These are phyloP conservation scores for Rhododendron griersonianum DNA, from an alignment of 148 eudicot species.

Conservation along the genomic window DNA sequence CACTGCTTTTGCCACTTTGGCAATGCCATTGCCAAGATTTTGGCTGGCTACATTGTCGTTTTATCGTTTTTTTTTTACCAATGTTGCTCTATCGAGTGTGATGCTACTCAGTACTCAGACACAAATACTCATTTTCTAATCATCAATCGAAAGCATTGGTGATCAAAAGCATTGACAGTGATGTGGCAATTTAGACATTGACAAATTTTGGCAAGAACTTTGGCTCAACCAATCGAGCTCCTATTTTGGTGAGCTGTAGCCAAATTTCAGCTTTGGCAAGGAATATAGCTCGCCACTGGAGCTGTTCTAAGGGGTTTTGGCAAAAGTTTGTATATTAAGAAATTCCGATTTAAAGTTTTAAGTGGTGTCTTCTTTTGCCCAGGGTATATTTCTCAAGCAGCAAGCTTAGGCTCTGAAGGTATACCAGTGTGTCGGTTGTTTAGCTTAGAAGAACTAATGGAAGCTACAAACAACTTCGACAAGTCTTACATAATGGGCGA, in stretches of 20 bases:
- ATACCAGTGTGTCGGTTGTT: slow-evolving; percentile 44
- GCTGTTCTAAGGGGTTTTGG: background rate
- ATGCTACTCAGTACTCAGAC: background rate
- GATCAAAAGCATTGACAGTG: background rate
- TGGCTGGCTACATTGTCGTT: background rate
- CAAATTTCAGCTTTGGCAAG: background rate
- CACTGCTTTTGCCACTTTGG: background rate
- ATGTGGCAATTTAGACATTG: background rate
- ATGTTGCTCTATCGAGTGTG: background rate
- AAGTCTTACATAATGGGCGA: slow-evolving; percentile 47
- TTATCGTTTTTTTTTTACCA: background rate
- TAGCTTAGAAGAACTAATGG: slow-evolving; percentile 53
- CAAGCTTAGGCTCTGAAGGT: slow-evolving; percentile 52
- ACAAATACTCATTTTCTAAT: background rate
- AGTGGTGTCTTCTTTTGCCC: slow-evolving; percentile 16
- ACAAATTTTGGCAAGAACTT: background rate
- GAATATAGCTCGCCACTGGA: background rate
- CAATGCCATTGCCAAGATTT: background rate
- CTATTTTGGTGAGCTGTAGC: background rate
- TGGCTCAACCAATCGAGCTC: background rate
- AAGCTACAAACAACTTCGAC: slow-evolving; percentile 64
- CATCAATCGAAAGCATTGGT: background rate
- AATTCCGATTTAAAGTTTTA: background rate
- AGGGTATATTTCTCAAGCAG: slow-evolving; percentile 61
- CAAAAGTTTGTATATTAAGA: background rate